Base-by-base conservation (phyloP, 331 rosid species). In the Malus hybrid region DNA sequence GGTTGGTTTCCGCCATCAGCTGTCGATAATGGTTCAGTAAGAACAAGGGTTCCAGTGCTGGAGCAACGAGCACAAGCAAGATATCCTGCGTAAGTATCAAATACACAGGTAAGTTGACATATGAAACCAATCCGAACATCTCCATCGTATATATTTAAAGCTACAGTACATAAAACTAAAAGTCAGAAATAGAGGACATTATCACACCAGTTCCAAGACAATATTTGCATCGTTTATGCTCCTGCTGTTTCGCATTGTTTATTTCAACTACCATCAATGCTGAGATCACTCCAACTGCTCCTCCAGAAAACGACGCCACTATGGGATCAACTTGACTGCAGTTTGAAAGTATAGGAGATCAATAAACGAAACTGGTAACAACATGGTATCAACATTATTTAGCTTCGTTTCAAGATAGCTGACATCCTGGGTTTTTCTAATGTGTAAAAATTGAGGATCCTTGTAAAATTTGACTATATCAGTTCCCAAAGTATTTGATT, bases 21-120 rank as follows among this genome's bases (percentile, higher is more conserved):
- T 14, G 88, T 27, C 48, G 96, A 89, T 68, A 90, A 78, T 3
- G 97, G 89, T 81, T 92, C 93, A 10, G 87, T 86, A 74, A 90
- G 89, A 80, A 90, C 87, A 33, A 92, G 89, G 27, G 96, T 75
- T 67, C 99, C 99, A 0, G 96, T 90, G 86, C 64, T 92, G 74
- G 97, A 94, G 82, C 99, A 94, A 18, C 99, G 97, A 42, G 99
- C 97, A 48, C 99, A 94, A 29, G 99, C 96, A 71, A 94, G 94
- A 86, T 94, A 94, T 61, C 99, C 97, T 92, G 77, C 74, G 83
- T 11, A 67, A n/a, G 28, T 14, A 31, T n/a, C 10, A 11, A 34
- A 62, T 15, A 28, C 2, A 62, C 18, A 10, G 20, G 10, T 28
- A 4, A 15, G 14, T 36, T 73, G 50, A 55, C 29, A 42, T 22